Base-by-base conservation (phyloP, 1,284 basidiomycete genomes). In the Malassezia dermatis region DNA sequence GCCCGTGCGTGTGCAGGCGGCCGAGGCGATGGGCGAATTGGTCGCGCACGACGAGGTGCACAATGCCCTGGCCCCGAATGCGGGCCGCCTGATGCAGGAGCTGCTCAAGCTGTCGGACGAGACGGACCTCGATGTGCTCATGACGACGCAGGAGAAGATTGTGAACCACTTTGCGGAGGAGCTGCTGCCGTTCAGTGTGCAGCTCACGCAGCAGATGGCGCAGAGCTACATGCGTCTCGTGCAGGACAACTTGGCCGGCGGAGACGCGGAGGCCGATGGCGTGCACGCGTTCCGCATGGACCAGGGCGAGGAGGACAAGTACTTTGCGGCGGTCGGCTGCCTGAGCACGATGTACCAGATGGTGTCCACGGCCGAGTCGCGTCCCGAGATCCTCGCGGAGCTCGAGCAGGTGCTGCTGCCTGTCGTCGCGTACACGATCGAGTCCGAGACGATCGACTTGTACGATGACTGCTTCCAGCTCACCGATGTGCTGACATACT, bases 391-490 rank as follows among this genome's bases (percentile, higher is more conserved):
- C 45, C 78, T 91, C 44, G 79, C 80, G 3, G 84, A 89, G 67
- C 80, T 91, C 19, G 86, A 90, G 72, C 83, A 85, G 63, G 82
- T 87, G 51, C 79, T 90, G 42, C 81, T 88, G 60, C 88, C 88
- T 23, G 81, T 86, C 60, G 82, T 93, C 58, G 77, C 79, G 8
- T 84, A 83, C 66, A 89, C 88, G 2, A 76, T 91, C 13, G 65
- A 76, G 48, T 69, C 76, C 47, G 66, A 74, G 40, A 65, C 75
- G 35, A 66, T 76, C 42, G 43, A 93, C 69, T 78, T 91, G 32
- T 86, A 88, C 69, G 88, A 90, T 76, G 86, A 88, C 71, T 83
- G 86, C 78, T 88, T 86, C 67, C 88, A 90, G 62, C 78, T 93
- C 34, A 82, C 88, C 46, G 89, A 93, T 69, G 84, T 80, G 58